Percentiles rank a stretch among this genome's conserved stretches.
Conservation (phyloP, 2,329 filamentous ascomycete species). For the Rhinocladiella mackenziei region DNA sequence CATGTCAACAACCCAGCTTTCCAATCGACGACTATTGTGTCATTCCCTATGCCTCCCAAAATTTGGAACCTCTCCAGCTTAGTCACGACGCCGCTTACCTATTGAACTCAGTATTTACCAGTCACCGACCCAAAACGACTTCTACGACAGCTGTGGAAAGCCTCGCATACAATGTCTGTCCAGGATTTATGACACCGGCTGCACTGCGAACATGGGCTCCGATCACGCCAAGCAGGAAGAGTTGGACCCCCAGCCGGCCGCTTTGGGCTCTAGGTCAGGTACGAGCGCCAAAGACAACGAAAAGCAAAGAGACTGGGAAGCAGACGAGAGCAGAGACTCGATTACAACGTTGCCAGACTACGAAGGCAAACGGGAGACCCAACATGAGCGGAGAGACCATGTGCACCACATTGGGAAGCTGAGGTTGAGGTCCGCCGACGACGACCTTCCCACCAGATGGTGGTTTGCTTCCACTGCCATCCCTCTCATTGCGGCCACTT, state of each 20-base stretch:
- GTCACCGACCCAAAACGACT: too few species aligned
- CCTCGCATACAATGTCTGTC: slow-evolving; percentile 6
- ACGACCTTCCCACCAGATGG: slow-evolving; percentile 44
- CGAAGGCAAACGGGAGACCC: slow-evolving; percentile 11
- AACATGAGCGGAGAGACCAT: slow-evolving; percentile 8
- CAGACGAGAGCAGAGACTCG: slow-evolving; percentile 9
- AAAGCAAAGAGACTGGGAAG: slow-evolving; percentile 12
- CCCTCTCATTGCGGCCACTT: slow-evolving; percentile 75
- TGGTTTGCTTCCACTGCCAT: slow-evolving; percentile 54
- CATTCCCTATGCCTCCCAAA: too few species aligned
- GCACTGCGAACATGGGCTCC: slow-evolving; percentile 19
- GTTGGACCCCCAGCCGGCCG: slow-evolving; percentile 11
- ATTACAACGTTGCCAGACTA: slow-evolving; percentile 9
- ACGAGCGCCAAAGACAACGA: slow-evolving; percentile 9
- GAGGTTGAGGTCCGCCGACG: slow-evolving; percentile 39
- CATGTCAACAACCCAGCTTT: too few species aligned
- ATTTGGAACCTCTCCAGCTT: too few species aligned
- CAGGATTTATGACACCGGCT: slow-evolving; percentile 5
- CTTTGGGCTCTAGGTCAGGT: slow-evolving; percentile 17
- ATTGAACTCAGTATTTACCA: too few species aligned
- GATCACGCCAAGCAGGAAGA: slow-evolving; percentile 22
- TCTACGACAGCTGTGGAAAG: neutral
- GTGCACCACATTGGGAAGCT: slow-evolving; percentile 28
- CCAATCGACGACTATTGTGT: too few species aligned
- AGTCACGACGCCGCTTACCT: too few species aligned